Conservation (phyloP, 345 rosid species). For the Eucalyptus sp. region DNA sequence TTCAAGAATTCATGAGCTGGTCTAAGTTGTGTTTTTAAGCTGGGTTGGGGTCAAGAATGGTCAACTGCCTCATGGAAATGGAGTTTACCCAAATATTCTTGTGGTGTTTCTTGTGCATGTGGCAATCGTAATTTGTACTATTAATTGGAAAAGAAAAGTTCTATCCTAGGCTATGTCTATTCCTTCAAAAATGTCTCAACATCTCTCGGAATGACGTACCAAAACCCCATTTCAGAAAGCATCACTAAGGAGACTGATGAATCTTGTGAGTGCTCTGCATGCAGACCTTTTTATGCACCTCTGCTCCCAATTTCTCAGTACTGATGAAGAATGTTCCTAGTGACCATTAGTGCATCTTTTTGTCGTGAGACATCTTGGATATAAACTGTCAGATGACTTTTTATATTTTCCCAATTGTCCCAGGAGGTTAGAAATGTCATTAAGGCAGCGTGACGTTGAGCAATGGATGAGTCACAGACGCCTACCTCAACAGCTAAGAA, state of each 20-base stretch:
- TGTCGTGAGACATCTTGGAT: too few species aligned
- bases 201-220: fast-evolving
- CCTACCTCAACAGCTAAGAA: conserved; percentile 52
- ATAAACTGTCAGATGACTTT: too few species aligned
- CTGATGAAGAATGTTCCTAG: neutral
- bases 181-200: neutral
- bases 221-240: neutral
- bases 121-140: neutral
- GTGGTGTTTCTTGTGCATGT: too few species aligned
- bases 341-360: neutral
- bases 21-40: neutral
- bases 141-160: neutral
- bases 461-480: conserved; percentile 92
- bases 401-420: neutral
- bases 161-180: neutral
- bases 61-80: neutral
- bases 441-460: conserved; percentile 80
- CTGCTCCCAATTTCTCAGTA: neutral
- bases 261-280: neutral
- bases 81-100: neutral
- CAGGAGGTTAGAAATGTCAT: conserved; percentile 74
- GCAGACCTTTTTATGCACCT: neutral
- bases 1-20: neutral
- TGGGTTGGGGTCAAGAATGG: neutral
- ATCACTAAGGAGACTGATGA: neutral